Conservation (phyloP, 768 basidiomycete species). For the Lactarius hengduanensis region DNA sequence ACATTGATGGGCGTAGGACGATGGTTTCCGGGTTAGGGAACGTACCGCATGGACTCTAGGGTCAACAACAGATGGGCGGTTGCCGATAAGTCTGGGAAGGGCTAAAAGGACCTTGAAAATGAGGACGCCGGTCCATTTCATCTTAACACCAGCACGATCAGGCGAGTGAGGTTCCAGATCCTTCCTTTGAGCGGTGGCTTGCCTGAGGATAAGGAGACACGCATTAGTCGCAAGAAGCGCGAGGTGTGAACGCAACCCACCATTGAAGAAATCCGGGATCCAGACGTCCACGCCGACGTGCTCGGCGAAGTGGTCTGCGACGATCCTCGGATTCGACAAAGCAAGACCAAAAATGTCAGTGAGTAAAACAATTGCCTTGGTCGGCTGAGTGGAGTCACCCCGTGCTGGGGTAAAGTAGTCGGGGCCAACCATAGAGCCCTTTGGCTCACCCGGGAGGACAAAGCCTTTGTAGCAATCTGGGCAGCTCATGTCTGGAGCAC, state of each 20-base stretch:
- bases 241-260: conserved; percentile 33
- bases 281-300: conserved; percentile 57
- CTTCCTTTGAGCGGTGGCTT: conserved; percentile 33
- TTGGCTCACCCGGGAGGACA: conserved; percentile 47
- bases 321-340: conserved; percentile 52
- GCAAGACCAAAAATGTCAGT: conserved; percentile 58
- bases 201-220: conserved; percentile 29
- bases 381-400: conserved; percentile 24
- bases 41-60: conserved; percentile 33
- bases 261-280: conserved; percentile 60
- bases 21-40: background rate
- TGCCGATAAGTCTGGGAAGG: conserved; percentile 29
- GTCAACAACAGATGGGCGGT: conserved; percentile 35
- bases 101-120: conserved; percentile 28
- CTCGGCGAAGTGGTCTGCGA: conserved; percentile 54
- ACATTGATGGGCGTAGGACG: background rate
- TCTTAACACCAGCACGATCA: conserved; percentile 34
- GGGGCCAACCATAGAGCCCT: conserved; percentile 41
- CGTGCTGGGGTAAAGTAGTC: conserved; percentile 45
- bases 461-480: conserved; percentile 43
- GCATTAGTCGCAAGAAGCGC: background rate
- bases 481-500: conserved; percentile 28
- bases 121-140: conserved; percentile 29
- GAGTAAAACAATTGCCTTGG: conserved; percentile 49
- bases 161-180: conserved; percentile 35